Evolutionary conservation across 1,139 yeast species (phyloP).

Genomic region (Geotrichum aggregatum): DNA sequence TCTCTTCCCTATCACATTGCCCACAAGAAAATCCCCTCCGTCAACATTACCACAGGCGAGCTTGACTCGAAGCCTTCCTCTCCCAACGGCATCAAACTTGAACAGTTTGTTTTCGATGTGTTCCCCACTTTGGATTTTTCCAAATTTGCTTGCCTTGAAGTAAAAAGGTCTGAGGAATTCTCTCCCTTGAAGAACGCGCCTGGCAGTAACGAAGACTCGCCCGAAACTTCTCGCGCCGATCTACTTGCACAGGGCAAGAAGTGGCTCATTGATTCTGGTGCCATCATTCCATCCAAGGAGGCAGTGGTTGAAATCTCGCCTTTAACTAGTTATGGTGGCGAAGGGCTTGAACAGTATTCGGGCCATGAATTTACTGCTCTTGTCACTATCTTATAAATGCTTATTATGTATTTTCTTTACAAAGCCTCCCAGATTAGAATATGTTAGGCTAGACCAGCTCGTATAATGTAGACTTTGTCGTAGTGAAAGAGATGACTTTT

Average conservation of each 20-base stretch:
- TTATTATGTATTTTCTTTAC: too few relatives aligned
- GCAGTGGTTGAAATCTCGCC: slow-evolving; percentile 74
- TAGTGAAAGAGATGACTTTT: too few relatives aligned
- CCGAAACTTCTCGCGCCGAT: slow-evolving; percentile 71
- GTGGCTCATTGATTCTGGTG: slow-evolving; percentile 75
- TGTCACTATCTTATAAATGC: slow-evolving; percentile 8
- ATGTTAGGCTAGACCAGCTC: too few relatives aligned
- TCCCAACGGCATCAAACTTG: slow-evolving; percentile 90
- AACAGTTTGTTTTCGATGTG: slow-evolving; percentile 95
- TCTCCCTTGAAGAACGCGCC: slow-evolving; percentile 92
- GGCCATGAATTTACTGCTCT: slow-evolving; percentile 41
- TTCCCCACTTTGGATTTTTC: slow-evolving; percentile 69
- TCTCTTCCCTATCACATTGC: slow-evolving; percentile 91
- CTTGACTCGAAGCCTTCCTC: slow-evolving; percentile 53
- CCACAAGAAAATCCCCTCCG: slow-evolving; percentile 73
- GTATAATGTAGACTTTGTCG: too few relatives aligned
- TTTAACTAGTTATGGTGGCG: slow-evolving; percentile 75
- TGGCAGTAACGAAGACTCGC: slow-evolving; percentile 76
- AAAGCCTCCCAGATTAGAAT: too few relatives aligned
- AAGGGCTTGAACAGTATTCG: slow-evolving; percentile 60
- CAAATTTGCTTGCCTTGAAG: slow-evolving; percentile 85
- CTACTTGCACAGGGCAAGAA: slow-evolving; percentile 65
- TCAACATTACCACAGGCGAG: slow-evolving; percentile 48
- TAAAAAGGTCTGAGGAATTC: slow-evolving; percentile 76
- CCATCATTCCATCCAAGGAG: slow-evolving; percentile 43